These are phyloP conservation scores for Fusarium heterosporum DNA, from an alignment of 2,329 filamentous ascomycete genomes.

Conservation along the genomic window DNA sequence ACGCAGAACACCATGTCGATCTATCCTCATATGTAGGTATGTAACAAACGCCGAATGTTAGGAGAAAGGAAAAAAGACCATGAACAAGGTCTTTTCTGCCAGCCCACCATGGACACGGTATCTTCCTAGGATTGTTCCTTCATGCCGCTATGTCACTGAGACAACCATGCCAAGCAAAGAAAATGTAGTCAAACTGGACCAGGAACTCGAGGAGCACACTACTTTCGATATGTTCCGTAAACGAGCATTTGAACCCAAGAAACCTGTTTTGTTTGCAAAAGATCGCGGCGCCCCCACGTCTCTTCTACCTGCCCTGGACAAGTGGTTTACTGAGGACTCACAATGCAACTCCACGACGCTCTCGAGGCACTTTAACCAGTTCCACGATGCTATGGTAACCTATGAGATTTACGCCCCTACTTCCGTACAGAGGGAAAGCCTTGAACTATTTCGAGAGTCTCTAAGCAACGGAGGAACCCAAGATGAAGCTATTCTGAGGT, in stretches of 20 bases:
- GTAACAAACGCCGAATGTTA: background rate
- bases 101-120: slow-evolving; percentile 33
- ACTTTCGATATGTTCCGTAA: slow-evolving; percentile 62
- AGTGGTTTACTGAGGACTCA: slow-evolving; percentile 66
- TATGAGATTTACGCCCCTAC: slow-evolving; percentile 54
- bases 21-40: background rate
- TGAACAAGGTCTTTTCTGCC: slow-evolving; percentile 19
- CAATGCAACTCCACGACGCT: slow-evolving; percentile 31
- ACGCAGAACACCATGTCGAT: slow-evolving; percentile 26
- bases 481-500: slow-evolving; percentile 50
- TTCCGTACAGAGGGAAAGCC: slow-evolving; percentile 24
- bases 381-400: slow-evolving; percentile 51
- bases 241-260: slow-evolving; percentile 63
- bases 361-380: slow-evolving; percentile 48
- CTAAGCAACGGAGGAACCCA: slow-evolving; percentile 42
- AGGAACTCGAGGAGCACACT: slow-evolving; percentile 25
- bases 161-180: background rate
- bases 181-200: slow-evolving; percentile 5
- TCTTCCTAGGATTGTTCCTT: slow-evolving; percentile 21
- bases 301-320: slow-evolving; percentile 63
- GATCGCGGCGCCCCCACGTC: slow-evolving; percentile 51
- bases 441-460: slow-evolving; percentile 48
- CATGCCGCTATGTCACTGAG: slow-evolving; percentile 5
- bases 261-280: slow-evolving; percentile 63
- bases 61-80: slow-evolving; percentile 8